phyloP scores from a whole-genome alignment of 1,284 basidiomycete genomes.

The Apiotrichum domesticum region DNA sequence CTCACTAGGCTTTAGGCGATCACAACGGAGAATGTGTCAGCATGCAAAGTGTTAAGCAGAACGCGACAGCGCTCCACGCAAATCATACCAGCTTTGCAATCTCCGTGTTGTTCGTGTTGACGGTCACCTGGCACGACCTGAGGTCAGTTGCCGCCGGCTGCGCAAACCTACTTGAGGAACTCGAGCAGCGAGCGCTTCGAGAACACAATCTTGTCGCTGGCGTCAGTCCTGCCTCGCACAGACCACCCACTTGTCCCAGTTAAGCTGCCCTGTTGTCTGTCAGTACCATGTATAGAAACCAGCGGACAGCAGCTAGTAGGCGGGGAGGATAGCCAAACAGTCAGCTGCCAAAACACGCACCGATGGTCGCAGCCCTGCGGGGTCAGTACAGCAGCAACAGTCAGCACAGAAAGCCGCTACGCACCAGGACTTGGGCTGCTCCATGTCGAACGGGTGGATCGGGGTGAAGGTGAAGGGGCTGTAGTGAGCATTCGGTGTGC shows the following conservation, averaged over 20 bases:
- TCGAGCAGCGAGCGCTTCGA: constrained; percentile 47
- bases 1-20: constrained; percentile 30
- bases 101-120: constrained; percentile 46
- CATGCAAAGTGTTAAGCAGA: neutral
- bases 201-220: constrained; percentile 47
- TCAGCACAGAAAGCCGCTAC: constrained; percentile 7
- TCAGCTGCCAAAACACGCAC: constrained; percentile 2
- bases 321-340: too few relatives aligned
- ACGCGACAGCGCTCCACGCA: neutral
- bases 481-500: too few relatives aligned
- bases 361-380: constrained; percentile 25
- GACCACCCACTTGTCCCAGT: constrained; percentile 44
- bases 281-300: neutral
- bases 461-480: constrained; percentile 37
- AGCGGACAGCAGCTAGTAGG: too few relatives aligned
- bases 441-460: constrained; percentile 47
- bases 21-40: neutral
- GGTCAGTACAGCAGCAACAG: neutral
- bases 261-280: constrained; percentile 32
- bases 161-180: constrained; percentile 41
- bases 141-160: too few relatives aligned
- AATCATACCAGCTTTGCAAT: constrained; percentile 36
- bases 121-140: constrained; percentile 42
- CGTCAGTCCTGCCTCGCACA: too few relatives aligned
- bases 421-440: constrained; percentile 44